phyloP scores from a whole-genome alignment of 2,329 filamentous ascomycete genomes.

The Sporothrix phasma region DNA sequence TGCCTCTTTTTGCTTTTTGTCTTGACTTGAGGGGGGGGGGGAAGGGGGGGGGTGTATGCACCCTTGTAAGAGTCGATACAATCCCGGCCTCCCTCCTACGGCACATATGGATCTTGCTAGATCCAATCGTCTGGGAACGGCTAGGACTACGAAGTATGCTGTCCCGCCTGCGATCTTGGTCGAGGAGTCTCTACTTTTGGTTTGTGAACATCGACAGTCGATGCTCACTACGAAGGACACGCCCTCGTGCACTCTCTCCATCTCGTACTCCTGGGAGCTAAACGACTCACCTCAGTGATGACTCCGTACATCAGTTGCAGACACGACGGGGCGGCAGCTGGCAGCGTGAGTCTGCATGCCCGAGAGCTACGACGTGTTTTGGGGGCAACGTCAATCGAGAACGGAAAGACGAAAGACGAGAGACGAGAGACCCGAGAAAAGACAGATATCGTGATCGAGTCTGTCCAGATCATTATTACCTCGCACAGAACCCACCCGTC shows the following conservation, averaged over 20 bases:
- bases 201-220: too few relatives aligned
- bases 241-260: too few relatives aligned
- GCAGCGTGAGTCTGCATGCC: neutral
- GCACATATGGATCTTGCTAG: neutral
- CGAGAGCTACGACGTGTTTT: too few relatives aligned
- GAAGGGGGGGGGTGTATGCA: too few relatives aligned
- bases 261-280: neutral
- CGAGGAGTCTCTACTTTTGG: neutral
- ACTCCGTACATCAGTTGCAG: too few relatives aligned
- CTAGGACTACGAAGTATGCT: neutral
- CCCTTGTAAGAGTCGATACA: neutral
- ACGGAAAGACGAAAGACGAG: too few relatives aligned
- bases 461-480: neutral
- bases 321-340: too few relatives aligned
- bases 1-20: too few relatives aligned
- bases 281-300: neutral
- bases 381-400: too few relatives aligned
- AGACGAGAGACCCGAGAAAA: neutral
- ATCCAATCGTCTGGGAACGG: conserved; percentile 5
- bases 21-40: too few relatives aligned
- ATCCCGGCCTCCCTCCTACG: neutral
- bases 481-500: neutral
- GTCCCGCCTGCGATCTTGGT: conserved; percentile 1
- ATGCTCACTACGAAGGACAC: too few relatives aligned
- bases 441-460: neutral